These are phyloP conservation scores for Silene latifolia DNA, from an alignment of 148 eudicot genomes.

Conservation along the genomic window DNA sequence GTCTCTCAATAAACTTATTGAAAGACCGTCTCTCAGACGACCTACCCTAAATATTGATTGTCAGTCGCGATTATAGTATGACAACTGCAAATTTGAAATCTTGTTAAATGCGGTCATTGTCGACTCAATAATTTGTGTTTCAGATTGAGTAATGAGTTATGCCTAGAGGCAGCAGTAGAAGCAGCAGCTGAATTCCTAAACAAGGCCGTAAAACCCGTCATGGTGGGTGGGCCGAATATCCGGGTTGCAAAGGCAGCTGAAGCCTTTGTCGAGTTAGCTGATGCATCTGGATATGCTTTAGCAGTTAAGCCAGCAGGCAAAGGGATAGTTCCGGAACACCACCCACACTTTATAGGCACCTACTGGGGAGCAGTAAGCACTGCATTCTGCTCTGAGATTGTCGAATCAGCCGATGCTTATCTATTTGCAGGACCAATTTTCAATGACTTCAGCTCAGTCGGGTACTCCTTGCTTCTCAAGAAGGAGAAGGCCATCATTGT, in stretches of 20 bases:
- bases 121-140: neutral
- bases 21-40: too few relatives aligned
- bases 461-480: slow-evolving; percentile 75
- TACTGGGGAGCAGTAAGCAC: slow-evolving; percentile 92
- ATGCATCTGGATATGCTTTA: slow-evolving; percentile 56
- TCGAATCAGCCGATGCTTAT: slow-evolving; percentile 83
- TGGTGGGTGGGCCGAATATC: slow-evolving; percentile 71
- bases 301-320: slow-evolving; percentile 76
- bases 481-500: slow-evolving; percentile 69
- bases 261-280: slow-evolving; percentile 60
- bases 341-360: slow-evolving; percentile 67
- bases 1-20: too few relatives aligned
- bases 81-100: too few relatives aligned
- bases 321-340: slow-evolving; percentile 71
- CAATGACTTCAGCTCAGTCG: slow-evolving; percentile 87
- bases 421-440: slow-evolving; percentile 77
- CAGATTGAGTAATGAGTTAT: slow-evolving; percentile 60
- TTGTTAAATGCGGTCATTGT: too few relatives aligned
- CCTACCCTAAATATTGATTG: too few relatives aligned
- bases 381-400: slow-evolving; percentile 70
- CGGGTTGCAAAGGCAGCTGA: slow-evolving; percentile 51
- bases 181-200: slow-evolving; percentile 66
- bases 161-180: slow-evolving; percentile 76
- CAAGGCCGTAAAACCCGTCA: slow-evolving; percentile 82
- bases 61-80: too few relatives aligned